These are phyloP conservation scores for Vigna mungo DNA, from an alignment of 306 rosid genomes.

Conservation along the genomic window DNA sequence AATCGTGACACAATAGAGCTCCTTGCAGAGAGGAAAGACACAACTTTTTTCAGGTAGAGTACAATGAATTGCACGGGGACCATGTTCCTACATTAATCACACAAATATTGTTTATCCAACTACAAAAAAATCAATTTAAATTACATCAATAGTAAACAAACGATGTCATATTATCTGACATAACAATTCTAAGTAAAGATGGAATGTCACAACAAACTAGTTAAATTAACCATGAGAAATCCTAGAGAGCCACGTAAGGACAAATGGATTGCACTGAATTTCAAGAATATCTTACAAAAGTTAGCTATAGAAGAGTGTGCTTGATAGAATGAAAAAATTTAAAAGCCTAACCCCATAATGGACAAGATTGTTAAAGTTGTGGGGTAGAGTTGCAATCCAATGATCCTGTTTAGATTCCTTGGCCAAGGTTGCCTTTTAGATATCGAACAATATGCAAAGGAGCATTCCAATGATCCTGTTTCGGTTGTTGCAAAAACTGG, in stretches of 20 bases:
- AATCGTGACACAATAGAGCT: slow-evolving; percentile 61
- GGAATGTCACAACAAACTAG: slow-evolving; percentile 32
- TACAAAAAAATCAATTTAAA: slow-evolving; percentile 12
- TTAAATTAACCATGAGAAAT: slow-evolving; percentile 25
- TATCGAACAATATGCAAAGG: too few relatives aligned
- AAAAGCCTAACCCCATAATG: slow-evolving; percentile 72
- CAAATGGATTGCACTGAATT: slow-evolving; percentile 28
- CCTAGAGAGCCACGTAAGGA: slow-evolving; percentile 3
- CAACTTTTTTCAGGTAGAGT: slow-evolving; percentile 76
- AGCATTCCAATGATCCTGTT: too few relatives aligned
- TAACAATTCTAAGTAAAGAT: slow-evolving; percentile 17
- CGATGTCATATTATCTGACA: not conserved
- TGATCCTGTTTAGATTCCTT: too few relatives aligned
- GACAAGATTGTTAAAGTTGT: slow-evolving; percentile 60
- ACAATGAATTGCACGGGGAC: slow-evolving; percentile 89
- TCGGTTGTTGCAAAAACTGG: too few relatives aligned
- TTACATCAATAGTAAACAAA: slow-evolving; percentile 3
- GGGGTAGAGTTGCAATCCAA: slow-evolving; percentile 90
- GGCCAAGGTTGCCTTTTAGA: too few relatives aligned
- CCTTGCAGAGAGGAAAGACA: slow-evolving; percentile 78
- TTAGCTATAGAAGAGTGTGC: slow-evolving; percentile 13
- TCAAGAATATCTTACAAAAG: not conserved
- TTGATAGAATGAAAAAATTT: not conserved
- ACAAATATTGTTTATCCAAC: slow-evolving; percentile 32
- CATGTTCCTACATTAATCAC: slow-evolving; percentile 77